Evolutionary conservation across 2,329 filamentous ascomycete species (phyloP), one percentile per base, ranked within the genome.

Genomic region (Pestalotiopsis sp.): DNA sequence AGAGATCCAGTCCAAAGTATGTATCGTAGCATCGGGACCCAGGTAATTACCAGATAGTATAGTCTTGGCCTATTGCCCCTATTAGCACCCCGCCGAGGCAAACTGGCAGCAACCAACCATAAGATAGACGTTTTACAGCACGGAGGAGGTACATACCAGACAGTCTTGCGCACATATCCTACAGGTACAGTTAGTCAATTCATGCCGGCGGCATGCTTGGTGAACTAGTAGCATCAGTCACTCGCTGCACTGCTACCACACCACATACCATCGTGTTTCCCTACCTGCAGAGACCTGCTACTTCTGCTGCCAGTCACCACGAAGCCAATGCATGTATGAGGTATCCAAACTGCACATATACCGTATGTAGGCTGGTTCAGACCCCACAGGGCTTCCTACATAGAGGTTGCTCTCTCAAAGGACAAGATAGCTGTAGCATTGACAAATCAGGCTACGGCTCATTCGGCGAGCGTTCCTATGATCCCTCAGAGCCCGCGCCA

Each of bases 391-490:
- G 31, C 31, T 36, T 36, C 31, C 31, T 36, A n/a, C n/a, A n/a
- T n/a, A 36, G 1, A 36, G 31, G 31, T 36, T 36, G 31, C 31
- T 36, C 31, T 36, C 31, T 36, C 31, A 36, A 36, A 74, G 75
- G 77, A 78, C 27, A 62, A 17, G 27, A 38, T 36, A 36, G 59
- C 31, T 36, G 31, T 36, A 36, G 45, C 74, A 78, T 77, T 79
- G 79, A 78, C 77, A 80, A 76, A 83, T 83, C 81, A 83, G 82
- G 81, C 81, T 83, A 79, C 82, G 82, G 82, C 79, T 81, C 78
- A 73, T 82, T 84, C 82, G 82, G 83, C 77, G 80, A 77, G 79
- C 25, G n/a, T 66, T 66, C 63, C 63, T 64, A 56, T 56, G 74
- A 75, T 80, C 82, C 77, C 81, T 79, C 80, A 76, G 72, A 75